Conservation (phyloP, 2,329 filamentous ascomycete species). For the Paraphoma sp. region DNA sequence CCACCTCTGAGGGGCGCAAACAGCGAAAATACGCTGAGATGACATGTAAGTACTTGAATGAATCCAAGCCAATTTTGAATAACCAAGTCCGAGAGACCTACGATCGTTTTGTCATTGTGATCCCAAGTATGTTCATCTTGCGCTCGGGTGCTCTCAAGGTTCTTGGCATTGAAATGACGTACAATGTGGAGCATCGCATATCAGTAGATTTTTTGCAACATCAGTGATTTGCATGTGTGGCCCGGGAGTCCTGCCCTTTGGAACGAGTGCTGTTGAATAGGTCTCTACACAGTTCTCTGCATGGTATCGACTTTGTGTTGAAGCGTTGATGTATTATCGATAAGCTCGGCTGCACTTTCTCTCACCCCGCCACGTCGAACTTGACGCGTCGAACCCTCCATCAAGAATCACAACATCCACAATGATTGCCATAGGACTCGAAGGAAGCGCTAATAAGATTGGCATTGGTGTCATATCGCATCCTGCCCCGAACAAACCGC, state of each 20-base stretch:
- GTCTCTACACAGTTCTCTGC: too few relatives aligned
- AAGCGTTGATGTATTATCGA: conserved; percentile 16
- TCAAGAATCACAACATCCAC: conserved; percentile 16
- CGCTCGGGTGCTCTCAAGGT: too few relatives aligned
- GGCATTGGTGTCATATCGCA: conserved; percentile 92
- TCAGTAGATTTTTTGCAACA: too few relatives aligned
- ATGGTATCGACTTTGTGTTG: too few relatives aligned
- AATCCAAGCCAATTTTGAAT: background rate
- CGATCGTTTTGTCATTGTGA: too few relatives aligned
- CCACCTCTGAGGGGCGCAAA: background rate
- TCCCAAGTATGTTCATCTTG: too few relatives aligned
- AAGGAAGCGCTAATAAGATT: conserved; percentile 98
- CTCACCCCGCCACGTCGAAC: conserved; percentile 31
- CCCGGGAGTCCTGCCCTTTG: too few relatives aligned
- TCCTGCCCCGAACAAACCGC: conserved; percentile 55
- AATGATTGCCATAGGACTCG: conserved; percentile 75
- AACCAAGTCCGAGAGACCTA: conserved; percentile 9
- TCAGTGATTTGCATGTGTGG: too few relatives aligned
- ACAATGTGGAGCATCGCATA: too few relatives aligned
- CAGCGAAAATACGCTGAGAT: background rate
- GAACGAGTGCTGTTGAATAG: background rate
- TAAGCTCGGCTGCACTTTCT: conserved; percentile 17
- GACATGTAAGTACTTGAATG: too few relatives aligned
- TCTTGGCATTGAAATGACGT: too few relatives aligned
- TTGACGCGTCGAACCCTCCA: conserved; percentile 14